Evolutionary conservation across 2,329 filamentous ascomycete species (phyloP).

Genomic region (Blastomyces gilchristii): DNA sequence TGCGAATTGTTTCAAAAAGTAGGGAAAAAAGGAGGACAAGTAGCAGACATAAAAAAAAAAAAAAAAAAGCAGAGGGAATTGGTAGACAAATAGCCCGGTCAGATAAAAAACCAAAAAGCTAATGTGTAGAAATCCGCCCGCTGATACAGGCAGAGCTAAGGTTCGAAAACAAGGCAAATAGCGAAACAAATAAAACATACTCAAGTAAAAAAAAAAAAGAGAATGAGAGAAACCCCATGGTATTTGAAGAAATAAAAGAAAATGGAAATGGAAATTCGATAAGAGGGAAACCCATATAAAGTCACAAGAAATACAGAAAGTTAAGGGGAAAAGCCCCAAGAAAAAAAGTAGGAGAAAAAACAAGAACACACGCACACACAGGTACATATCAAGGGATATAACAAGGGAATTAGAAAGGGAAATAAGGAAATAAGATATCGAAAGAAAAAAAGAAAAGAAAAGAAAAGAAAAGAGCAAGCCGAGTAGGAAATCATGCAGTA

Average conservation of each 20-base stretch:
- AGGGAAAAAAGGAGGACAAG: background rate
- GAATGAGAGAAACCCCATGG: slow-evolving; percentile 7
- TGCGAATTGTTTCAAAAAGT: slow-evolving; percentile 5
- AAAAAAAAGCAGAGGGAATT: background rate
- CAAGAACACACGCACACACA: background rate
- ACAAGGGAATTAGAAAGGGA: slow-evolving; percentile 18
- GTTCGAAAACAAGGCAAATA: background rate
- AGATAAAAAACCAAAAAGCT: background rate
- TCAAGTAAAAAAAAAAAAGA: background rate
- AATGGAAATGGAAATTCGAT: background rate
- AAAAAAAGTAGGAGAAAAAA: background rate
- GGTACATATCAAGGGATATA: slow-evolving; percentile 9
- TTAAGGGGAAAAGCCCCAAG: background rate
- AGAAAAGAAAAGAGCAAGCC: slow-evolving; percentile 25
- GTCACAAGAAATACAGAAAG: slow-evolving; percentile 7
- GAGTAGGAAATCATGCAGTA: slow-evolving; percentile 29
- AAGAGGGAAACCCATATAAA: background rate
- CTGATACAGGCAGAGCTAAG: background rate
- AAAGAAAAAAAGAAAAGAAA: slow-evolving; percentile 18
- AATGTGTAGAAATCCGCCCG: background rate
- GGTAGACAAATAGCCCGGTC: background rate
- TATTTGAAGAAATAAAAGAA: slow-evolving; percentile 5
- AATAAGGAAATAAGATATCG: slow-evolving; percentile 12
- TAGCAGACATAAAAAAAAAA: background rate
- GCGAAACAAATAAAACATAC: background rate